These are phyloP conservation scores for Russula brevipes DNA, from an alignment of 768 basidiomycete species.

Conservation along the genomic window DNA sequence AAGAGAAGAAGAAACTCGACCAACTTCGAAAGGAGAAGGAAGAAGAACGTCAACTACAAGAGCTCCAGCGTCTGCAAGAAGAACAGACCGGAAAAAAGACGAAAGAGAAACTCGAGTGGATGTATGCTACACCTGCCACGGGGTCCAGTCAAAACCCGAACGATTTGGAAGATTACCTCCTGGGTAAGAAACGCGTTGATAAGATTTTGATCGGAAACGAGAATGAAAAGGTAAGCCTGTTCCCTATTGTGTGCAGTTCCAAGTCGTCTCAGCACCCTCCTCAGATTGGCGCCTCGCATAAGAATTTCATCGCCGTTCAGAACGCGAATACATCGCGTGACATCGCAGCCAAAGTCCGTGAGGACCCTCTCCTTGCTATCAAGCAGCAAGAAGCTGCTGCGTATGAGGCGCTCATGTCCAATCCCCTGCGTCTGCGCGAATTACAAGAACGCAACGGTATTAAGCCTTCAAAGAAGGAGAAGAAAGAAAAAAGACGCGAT, in stretches of 20 bases:
- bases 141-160: constrained; percentile 83
- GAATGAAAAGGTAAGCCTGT: constrained; percentile 65
- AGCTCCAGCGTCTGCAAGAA: constrained; percentile 92
- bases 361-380: constrained; percentile 95
- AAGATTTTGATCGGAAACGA: constrained; percentile 91
- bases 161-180: constrained; percentile 92
- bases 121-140: constrained; percentile 96
- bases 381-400: constrained; percentile 97
- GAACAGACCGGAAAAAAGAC: constrained; percentile 93
- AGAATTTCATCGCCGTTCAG: constrained; percentile 90
- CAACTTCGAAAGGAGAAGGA: constrained; percentile 97
- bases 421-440: constrained; percentile 78
- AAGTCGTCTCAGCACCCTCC: constrained; percentile 17
- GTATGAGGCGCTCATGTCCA: constrained; percentile 78
- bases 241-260: constrained; percentile 12
- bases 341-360: constrained; percentile 87
- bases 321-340: constrained; percentile 90
- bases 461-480: constrained; percentile 71
- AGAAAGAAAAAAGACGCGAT: constrained; percentile 56
- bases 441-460: constrained; percentile 80
- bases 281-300: constrained; percentile 80
- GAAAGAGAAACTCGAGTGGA: constrained; percentile 96
- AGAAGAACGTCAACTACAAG: constrained; percentile 94
- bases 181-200: constrained; percentile 97
- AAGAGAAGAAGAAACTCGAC: constrained; percentile 97